These are phyloP conservation scores for Tylopilus plumbeoviolaceoides DNA, from an alignment of 768 basidiomycete species.

Conservation along the genomic window DNA sequence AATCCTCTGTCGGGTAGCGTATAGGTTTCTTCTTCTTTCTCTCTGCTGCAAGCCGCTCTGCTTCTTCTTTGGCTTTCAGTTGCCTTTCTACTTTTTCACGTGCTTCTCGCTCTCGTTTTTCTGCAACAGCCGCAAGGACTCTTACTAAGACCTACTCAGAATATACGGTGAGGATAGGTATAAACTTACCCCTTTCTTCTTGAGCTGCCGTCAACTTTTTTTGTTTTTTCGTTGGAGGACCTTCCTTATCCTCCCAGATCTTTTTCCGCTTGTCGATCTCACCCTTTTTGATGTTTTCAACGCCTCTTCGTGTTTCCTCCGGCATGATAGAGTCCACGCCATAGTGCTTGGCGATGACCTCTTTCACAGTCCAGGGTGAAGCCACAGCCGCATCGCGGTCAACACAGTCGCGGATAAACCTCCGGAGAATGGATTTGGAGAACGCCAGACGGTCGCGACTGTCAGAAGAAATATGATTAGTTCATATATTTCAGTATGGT, in stretches of 20 bases:
- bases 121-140: constrained; percentile 37
- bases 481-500: not conserved
- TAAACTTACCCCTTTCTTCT: constrained; percentile 62
- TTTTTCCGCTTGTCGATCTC: constrained; percentile 94
- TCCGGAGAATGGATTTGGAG: constrained; percentile 94
- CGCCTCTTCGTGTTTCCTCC: constrained; percentile 73
- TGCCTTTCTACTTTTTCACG: constrained; percentile 67
- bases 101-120: constrained; percentile 67
- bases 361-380: constrained; percentile 95
- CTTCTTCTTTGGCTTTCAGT: constrained; percentile 62
- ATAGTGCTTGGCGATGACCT: constrained; percentile 76
- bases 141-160: constrained; percentile 22
- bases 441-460: constrained; percentile 96
- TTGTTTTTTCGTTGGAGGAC: constrained; percentile 75
- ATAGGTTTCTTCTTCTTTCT: constrained; percentile 88
- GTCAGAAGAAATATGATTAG: constrained; percentile 3
- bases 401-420: constrained; percentile 94
- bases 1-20: constrained; percentile 90
- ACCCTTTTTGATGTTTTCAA: constrained; percentile 76
- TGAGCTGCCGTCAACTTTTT: constrained; percentile 72
- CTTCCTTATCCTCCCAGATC: constrained; percentile 85
- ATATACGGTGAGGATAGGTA: constrained; percentile 4
- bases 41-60: constrained; percentile 66
- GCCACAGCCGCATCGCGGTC: constrained; percentile 89
- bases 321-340: constrained; percentile 85